Evolutionary conservation across 805 yeast species (phyloP).

Genomic region (Myxozyma neotropica): DNA sequence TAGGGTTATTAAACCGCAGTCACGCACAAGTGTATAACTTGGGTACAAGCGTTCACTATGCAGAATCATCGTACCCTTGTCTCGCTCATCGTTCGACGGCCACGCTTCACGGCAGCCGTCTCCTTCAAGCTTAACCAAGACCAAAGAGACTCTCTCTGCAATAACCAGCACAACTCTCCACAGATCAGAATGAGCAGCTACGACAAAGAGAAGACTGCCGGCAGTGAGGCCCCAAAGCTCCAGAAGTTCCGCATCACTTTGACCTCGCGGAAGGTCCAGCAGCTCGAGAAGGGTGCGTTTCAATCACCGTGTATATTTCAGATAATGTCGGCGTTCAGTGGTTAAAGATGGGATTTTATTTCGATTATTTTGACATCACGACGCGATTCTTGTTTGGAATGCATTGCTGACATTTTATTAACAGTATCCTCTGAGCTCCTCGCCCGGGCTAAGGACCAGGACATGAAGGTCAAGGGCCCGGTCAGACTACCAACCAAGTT

Average conservation of each 20-base stretch:
- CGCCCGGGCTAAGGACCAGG: constrained; percentile 78
- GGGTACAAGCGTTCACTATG: constrained; percentile 6
- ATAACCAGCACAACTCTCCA: neutral
- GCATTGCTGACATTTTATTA: neutral
- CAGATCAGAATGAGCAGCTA: constrained; percentile 32
- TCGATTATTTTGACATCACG: too few relatives aligned
- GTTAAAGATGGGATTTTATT: too few relatives aligned
- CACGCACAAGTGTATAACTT: neutral
- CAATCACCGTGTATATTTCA: too few relatives aligned
- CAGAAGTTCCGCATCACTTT: constrained; percentile 98
- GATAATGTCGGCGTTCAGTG: too few relatives aligned
- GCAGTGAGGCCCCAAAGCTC: constrained; percentile 43
- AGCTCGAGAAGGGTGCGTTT: constrained; percentile 70
- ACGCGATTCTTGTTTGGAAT: too few relatives aligned
- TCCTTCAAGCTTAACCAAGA: neutral
- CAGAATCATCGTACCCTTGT: neutral
- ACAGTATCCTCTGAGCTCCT: constrained; percentile 85
- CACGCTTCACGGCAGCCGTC: neutral
- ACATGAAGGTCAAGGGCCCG: constrained; percentile 95
- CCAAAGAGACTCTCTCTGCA: neutral
- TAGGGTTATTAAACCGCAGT: constrained; percentile 6
- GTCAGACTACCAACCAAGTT: constrained; percentile 99
- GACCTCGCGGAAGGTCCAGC: constrained; percentile 98
- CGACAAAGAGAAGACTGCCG: constrained; percentile 48
- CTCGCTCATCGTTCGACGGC: neutral